These are phyloP conservation scores for Cicer bijugum DNA, from an alignment of 306 rosid species.

Conservation along the genomic window DNA sequence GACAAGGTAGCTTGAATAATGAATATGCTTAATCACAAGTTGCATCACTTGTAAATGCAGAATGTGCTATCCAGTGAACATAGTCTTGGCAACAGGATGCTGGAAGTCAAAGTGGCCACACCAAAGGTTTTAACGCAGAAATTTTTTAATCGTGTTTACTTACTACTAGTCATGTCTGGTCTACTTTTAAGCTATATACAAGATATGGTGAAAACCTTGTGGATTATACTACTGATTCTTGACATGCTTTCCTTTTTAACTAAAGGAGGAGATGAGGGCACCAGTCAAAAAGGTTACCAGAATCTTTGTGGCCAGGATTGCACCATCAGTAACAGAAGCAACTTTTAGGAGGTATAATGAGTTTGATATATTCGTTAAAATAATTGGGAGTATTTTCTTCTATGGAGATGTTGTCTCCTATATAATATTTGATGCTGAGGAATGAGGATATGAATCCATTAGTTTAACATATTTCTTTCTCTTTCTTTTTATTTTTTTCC, in stretches of 20 bases:
- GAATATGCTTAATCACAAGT: neutral
- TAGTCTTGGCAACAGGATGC: slow-evolving; percentile 83
- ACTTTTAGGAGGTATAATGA: slow-evolving; percentile 73
- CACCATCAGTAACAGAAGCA: slow-evolving; percentile 87
- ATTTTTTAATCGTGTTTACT: slow-evolving; percentile 2
- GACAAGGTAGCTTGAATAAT: neutral
- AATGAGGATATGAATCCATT: slow-evolving; percentile 24
- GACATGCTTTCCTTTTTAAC: slow-evolving; percentile 47
- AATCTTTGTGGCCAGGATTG: slow-evolving; percentile 93
- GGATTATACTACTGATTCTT: slow-evolving; percentile 39
- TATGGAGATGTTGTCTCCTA: neutral
- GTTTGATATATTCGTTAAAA: slow-evolving; percentile 34
- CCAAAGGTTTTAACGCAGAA: slow-evolving; percentile 69
- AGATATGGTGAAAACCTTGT: neutral
- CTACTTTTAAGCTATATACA: neutral
- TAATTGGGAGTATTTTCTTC: slow-evolving; percentile 2
- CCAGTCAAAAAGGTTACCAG: slow-evolving; percentile 84
- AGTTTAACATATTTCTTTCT: slow-evolving; percentile 4
- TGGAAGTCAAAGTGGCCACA: slow-evolving; percentile 98
- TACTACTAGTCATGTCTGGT: slow-evolving; percentile 23
- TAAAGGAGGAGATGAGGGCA: slow-evolving; percentile 96
- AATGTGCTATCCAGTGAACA: slow-evolving; percentile 78
- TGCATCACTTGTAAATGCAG: slow-evolving; percentile 53
- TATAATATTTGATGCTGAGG: slow-evolving; percentile 8
- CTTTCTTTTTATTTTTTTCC: neutral